These are phyloP conservation scores for Boletus tomentosulus DNA, from an alignment of 768 basidiomycete genomes.

Conservation along the genomic window DNA sequence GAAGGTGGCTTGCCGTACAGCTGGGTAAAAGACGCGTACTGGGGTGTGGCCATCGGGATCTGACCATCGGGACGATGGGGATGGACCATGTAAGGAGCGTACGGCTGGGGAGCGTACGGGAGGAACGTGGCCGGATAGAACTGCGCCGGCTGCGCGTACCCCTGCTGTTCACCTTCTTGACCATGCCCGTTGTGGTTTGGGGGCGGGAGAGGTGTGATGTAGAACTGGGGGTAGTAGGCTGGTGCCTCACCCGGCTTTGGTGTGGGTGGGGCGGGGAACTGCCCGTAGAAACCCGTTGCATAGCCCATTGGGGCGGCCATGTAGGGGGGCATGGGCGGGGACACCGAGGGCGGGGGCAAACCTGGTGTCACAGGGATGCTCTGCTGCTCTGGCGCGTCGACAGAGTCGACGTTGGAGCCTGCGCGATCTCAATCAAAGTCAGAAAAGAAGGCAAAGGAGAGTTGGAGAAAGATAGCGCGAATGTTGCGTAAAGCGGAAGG, in stretches of 20 bases:
- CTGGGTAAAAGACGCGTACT: conserved; percentile 38
- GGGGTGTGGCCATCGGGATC: conserved; percentile 31
- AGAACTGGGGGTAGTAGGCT: conserved; percentile 49
- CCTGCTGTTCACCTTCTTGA: conserved; percentile 40
- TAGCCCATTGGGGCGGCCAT: conserved; percentile 49
- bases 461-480: not conserved
- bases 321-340: conserved; percentile 48
- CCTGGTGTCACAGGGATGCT: conserved; percentile 41
- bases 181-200: conserved; percentile 36
- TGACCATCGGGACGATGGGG: conserved; percentile 40
- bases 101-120: conserved; percentile 44
- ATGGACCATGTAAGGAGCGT: conserved; percentile 46
- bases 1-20: conserved; percentile 39
- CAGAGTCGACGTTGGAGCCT: conserved; percentile 48
- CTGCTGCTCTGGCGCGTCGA: conserved; percentile 42
- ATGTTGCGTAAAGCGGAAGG: conserved; percentile 17
- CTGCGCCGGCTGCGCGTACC: conserved; percentile 38
- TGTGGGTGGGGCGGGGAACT: conserved; percentile 46
- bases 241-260: conserved; percentile 50
- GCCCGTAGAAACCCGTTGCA: conserved; percentile 51
- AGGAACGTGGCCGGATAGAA: conserved; percentile 48
- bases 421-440: conserved; percentile 53
- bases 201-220: conserved; percentile 44
- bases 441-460: conserved; percentile 29
- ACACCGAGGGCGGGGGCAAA: conserved; percentile 39